Percentiles rank a stretch among this genome's conserved stretches.
Evolutionary conservation across 352 stramenopile genomes (phyloP).

Genomic region (Pythium aquatile): DNA sequence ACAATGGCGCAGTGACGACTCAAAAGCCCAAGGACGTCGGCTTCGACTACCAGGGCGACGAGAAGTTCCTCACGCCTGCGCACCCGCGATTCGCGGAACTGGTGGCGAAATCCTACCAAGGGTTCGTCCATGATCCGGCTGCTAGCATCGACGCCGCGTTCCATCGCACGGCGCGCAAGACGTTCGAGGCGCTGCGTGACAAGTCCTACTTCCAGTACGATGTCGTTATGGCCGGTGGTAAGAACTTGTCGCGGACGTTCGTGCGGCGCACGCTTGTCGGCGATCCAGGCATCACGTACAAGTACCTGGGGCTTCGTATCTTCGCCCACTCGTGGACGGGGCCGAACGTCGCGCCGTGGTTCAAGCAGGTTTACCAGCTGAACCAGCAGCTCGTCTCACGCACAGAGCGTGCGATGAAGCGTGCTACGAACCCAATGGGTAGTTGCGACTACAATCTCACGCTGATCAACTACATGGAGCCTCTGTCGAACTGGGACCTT

Average conservation of each 20-base stretch:
- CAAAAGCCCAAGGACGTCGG: neutral
- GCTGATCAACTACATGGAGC: constrained; percentile 57
- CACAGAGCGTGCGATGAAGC: constrained; percentile 22
- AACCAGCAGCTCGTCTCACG: constrained; percentile 23
- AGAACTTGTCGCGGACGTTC: constrained; percentile 55
- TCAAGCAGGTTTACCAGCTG: constrained; percentile 19
- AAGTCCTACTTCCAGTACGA: constrained; percentile 47
- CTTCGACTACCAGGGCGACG: constrained; percentile 23
- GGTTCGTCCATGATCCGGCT: constrained; percentile 28
- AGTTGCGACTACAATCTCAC: constrained; percentile 61
- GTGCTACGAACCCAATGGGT: constrained; percentile 20
- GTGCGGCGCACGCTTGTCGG: constrained; percentile 80
- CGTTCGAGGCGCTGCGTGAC: constrained; percentile 34
- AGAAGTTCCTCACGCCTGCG: constrained; percentile 28
- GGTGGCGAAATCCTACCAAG: constrained; percentile 23
- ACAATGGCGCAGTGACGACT: neutral
- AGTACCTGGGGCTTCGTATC: constrained; percentile 84
- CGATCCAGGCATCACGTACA: constrained; percentile 86
- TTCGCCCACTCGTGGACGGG: constrained; percentile 77
- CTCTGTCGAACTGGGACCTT: constrained; percentile 26
- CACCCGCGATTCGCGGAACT: constrained; percentile 25
- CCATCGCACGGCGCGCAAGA: constrained; percentile 16
- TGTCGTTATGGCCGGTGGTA: constrained; percentile 44
- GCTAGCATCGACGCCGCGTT: constrained; percentile 19
- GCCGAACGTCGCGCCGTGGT: constrained; percentile 20